Percentiles rank a stretch among this genome's conserved stretches.
Conservation (phyloP, 805 yeast species). For the Maudiozyma pseudohumilis region DNA sequence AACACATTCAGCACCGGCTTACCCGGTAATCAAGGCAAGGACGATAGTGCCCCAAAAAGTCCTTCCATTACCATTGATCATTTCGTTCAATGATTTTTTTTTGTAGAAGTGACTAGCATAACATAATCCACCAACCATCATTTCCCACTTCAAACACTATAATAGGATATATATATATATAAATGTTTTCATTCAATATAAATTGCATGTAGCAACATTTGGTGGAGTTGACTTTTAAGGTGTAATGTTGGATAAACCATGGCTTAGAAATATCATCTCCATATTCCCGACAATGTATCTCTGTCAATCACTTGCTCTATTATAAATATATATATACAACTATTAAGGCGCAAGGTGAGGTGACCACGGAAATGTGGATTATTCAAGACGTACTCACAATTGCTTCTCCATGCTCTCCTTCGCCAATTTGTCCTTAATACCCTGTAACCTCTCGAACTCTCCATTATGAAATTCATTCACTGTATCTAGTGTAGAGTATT, state of each 20-base stretch:
- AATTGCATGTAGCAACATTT: too few species aligned
- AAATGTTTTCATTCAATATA: not conserved
- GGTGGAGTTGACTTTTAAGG: too few species aligned
- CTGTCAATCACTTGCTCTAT: too few species aligned
- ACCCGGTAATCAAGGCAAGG: too few species aligned
- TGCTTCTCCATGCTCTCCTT: not conserved
- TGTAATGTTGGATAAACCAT: too few species aligned
- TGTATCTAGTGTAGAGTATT: conserved; percentile 21
- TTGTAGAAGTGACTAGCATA: too few species aligned
- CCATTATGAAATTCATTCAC: conserved; percentile 16
- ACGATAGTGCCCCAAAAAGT: conserved; percentile 9
- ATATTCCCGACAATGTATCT: too few species aligned
- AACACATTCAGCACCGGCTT: not conserved
- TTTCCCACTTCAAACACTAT: not conserved
- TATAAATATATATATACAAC: too few species aligned
- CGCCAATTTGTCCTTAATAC: not conserved
- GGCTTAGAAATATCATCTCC: too few species aligned
- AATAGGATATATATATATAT: not conserved
- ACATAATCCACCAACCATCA: not conserved
- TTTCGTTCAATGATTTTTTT: conserved; percentile 3
- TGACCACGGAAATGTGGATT: not conserved
- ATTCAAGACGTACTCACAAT: not conserved
- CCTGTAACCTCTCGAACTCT: conserved; percentile 2
- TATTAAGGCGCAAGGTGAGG: too few species aligned
- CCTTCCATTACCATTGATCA: conserved; percentile 14